phyloP scores from a whole-genome alignment of 73 alveolate species.

The Paramecium bursaria region DNA sequence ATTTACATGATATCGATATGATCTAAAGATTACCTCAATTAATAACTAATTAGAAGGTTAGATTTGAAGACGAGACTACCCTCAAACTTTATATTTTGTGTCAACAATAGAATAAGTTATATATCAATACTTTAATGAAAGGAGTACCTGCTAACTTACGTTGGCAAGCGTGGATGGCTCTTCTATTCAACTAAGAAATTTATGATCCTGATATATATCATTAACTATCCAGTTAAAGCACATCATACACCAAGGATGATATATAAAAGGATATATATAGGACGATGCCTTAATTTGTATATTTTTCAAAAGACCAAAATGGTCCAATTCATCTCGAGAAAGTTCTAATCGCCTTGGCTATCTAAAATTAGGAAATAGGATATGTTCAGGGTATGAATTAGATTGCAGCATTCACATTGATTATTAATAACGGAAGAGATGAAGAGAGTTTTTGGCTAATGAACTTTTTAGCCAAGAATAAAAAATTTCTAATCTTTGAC shows the following conservation, averaged over 20 bases:
- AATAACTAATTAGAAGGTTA: no score
- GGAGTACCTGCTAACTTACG: not conserved
- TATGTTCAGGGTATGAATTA: constrained; percentile 51
- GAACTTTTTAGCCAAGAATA: not conserved
- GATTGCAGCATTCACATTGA: constrained; percentile 11
- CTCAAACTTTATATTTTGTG: no score
- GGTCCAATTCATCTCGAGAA: not conserved
- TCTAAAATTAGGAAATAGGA: constrained; percentile 20
- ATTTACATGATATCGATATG: no score
- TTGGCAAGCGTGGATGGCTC: constrained; percentile 58
- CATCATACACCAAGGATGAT: not conserved
- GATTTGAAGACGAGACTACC: no score
- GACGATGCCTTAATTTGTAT: not conserved
- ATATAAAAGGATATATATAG: constrained; percentile 9
- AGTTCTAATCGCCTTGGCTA: constrained; percentile 22
- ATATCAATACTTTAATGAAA: not conserved
- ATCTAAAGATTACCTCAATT: no score
- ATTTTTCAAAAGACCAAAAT: constrained; percentile 14
- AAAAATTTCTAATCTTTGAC: not conserved
- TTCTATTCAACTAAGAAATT: not conserved
- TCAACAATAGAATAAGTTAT: no score
- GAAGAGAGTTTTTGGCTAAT: constrained; percentile 53
- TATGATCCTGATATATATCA: constrained; percentile 13
- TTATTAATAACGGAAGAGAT: constrained; percentile 26
- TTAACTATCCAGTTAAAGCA: not conserved